Base-by-base conservation (phyloP, 176 grass and related monocot species). In the Rhynchospora pubera region DNA sequence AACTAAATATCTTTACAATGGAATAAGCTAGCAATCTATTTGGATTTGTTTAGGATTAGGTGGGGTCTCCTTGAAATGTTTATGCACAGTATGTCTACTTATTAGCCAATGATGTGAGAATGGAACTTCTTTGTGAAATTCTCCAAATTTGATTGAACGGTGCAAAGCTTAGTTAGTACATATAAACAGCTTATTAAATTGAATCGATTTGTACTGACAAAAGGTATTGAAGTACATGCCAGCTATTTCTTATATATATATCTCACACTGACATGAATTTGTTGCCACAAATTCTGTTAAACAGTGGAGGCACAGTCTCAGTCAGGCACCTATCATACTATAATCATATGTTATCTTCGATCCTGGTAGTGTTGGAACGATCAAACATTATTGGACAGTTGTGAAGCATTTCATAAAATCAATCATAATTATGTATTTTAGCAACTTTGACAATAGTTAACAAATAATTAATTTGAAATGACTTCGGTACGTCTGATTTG, bases 111-210 rank as follows among this genome's bases (percentile, higher is more conserved):
- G 78, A 22, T 81, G 78, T 81, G n/a, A 64, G 7, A 62, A 81
- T 19, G 23, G 42, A 81, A 50, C 23, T 19, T 62, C 76, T 57
- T 79, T 81, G 14, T 58, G 4, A 47, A 50, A 46, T 81, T 23
- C 15, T 81, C 78, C 58, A 50, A 65, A 46, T 28, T 48, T 23
- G 7, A 81, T 64, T 81, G 58, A 81, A 81, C 42, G 78, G 78
- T 81, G 78, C 34, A 81, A 81, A 75, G 46, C 58, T 10, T 81
- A 62, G 56, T 43, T 19, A 62, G 78, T 81, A 65, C 57, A 81
- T 13, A 81, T 62, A 24, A 51, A 34, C 39, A 63, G 16, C 0
- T 62, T 48, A 81, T 80, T 64, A 81, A 62, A 47, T 45, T 7
- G 14, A 22, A 81, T 62, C 6, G 28, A 44, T 5, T 24, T 63